Percentiles rank a stretch among this genome's conserved stretches.
These are phyloP conservation scores for Penicillium sp. DNA, from an alignment of 2,329 filamentous ascomycete genomes.

Conservation along the genomic window DNA sequence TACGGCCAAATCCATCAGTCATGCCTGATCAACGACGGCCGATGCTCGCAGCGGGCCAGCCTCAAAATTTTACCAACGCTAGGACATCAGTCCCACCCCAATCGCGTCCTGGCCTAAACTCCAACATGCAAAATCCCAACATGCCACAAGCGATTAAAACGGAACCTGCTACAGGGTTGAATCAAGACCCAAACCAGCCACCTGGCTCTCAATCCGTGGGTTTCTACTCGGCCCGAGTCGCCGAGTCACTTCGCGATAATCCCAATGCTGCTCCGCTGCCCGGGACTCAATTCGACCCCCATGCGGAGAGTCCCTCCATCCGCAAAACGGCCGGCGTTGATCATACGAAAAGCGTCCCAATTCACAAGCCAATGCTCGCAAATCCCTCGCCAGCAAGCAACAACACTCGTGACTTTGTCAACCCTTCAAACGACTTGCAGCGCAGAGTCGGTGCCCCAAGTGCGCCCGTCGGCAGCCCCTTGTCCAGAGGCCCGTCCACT, in stretches of 20 bases:
- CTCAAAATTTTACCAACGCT: slow-evolving; percentile 22
- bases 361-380: slow-evolving; percentile 52
- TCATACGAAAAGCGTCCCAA: slow-evolving; percentile 70
- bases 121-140: slow-evolving; percentile 10
- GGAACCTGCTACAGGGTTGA: slow-evolving; percentile 19
- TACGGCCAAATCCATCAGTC: slow-evolving; percentile 21
- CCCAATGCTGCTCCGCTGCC: slow-evolving; percentile 44
- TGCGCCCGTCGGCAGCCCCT: slow-evolving; percentile 28
- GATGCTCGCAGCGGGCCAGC: slow-evolving; percentile 16
- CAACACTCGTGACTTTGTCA: slow-evolving; percentile 34
- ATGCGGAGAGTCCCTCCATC: slow-evolving; percentile 77
- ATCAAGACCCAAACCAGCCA: slow-evolving; percentile 30
- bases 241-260: slow-evolving; percentile 56
- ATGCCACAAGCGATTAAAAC: slow-evolving; percentile 26
- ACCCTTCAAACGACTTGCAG: slow-evolving; percentile 36
- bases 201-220: slow-evolving; percentile 38
- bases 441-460: slow-evolving; percentile 38
- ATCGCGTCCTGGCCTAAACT: slow-evolving; percentile 11
- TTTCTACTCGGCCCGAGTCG: slow-evolving; percentile 70
- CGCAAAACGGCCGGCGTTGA: slow-evolving; percentile 86
- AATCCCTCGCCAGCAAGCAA: slow-evolving; percentile 32
- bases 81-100: slow-evolving; percentile 20
- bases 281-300: slow-evolving; percentile 65
- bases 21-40: slow-evolving; percentile 21
- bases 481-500: slow-evolving; percentile 35